A percentile compares a stretch with the other conserved stretches of the same genome.
phyloP scores from a whole-genome alignment of 2,329 filamentous ascomycete genomes.

The Epichloe elymi region DNA sequence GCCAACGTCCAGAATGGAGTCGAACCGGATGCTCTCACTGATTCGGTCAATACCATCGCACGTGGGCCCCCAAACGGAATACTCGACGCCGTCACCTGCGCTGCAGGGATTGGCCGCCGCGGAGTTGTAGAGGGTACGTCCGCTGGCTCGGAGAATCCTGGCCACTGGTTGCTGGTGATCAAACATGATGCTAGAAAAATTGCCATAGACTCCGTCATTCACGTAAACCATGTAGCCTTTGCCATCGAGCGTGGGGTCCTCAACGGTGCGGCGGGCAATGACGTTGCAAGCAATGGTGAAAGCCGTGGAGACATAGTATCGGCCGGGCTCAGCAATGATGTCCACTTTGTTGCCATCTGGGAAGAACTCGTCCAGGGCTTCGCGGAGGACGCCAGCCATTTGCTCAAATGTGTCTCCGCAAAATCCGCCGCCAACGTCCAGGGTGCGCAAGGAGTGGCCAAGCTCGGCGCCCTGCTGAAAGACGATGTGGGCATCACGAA shows the following conservation, averaged over 20 bases:
- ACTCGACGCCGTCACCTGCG: slow-evolving; percentile 49
- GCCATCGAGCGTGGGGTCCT: slow-evolving; percentile 50
- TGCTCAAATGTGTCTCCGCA: slow-evolving; percentile 79
- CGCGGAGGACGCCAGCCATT: slow-evolving; percentile 70
- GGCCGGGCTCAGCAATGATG: slow-evolving; percentile 90
- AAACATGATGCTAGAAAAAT: slow-evolving; percentile 99
- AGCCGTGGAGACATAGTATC: slow-evolving; percentile 86
- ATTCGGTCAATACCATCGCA: slow-evolving; percentile 98
- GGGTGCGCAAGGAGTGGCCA: slow-evolving; percentile 70
- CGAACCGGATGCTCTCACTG: slow-evolving; percentile 64
- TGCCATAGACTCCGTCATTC: slow-evolving; percentile 95
- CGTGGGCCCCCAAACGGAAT: slow-evolving; percentile 96
- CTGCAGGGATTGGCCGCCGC: slow-evolving; percentile 32
- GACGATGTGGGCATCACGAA: slow-evolving; percentile 74
- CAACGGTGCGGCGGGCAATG: slow-evolving; percentile 84
- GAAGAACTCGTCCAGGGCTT: slow-evolving; percentile 78
- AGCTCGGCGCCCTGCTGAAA: slow-evolving; percentile 71
- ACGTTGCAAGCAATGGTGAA: slow-evolving; percentile 94
- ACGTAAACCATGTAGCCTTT: slow-evolving; percentile 93
- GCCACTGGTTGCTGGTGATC: slow-evolving; percentile 89
- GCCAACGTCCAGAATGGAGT: slow-evolving; percentile 70
- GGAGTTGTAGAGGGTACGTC: slow-evolving; percentile 45
- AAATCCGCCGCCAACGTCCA: slow-evolving; percentile 93
- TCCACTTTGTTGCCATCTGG: slow-evolving; percentile 57
- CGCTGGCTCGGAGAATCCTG: slow-evolving; percentile 57